A percentile compares a stretch with the other conserved stretches of the same genome.
Evolutionary conservation across 2,329 filamentous ascomycete species (phyloP).

Genomic region (Sporothrix pallida): DNA sequence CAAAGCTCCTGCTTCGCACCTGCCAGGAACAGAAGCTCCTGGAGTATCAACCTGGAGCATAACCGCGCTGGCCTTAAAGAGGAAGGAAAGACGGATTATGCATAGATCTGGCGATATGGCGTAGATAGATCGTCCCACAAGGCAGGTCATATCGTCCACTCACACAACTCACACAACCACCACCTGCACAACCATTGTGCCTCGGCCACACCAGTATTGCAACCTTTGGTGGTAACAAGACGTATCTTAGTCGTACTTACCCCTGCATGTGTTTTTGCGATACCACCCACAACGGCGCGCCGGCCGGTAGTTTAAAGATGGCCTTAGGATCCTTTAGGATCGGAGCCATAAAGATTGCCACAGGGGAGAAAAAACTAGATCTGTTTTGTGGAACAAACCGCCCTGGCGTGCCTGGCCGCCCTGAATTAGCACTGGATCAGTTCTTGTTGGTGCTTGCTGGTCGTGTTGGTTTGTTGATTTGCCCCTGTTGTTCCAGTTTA

Average conservation of each 20-base stretch:
- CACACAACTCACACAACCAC: background rate
- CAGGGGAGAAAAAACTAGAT: slow-evolving; percentile 3
- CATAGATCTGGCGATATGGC: slow-evolving; percentile 11
- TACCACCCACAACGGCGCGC: background rate
- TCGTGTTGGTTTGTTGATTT: slow-evolving; percentile 14
- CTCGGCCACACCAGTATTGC: slow-evolving; percentile 1
- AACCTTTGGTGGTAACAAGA: background rate
- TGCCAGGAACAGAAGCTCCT: slow-evolving; percentile 15
- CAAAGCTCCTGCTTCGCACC: slow-evolving; percentile 16
- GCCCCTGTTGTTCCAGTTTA: slow-evolving; percentile 1
- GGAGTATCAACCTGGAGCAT: background rate
- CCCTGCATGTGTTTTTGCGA: background rate
- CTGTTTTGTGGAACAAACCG: slow-evolving; percentile 17
- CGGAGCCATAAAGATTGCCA: background rate
- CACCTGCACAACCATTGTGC: background rate
- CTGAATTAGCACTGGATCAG: background rate
- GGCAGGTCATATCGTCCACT: background rate
- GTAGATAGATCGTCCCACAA: slow-evolving; percentile 10
- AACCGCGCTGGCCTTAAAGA: background rate
- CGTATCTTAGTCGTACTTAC: too few species aligned
- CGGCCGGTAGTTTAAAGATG: background rate
- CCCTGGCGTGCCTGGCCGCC: slow-evolving; percentile 8
- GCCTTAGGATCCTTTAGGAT: slow-evolving; percentile 1
- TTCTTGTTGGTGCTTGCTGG: too few species aligned
- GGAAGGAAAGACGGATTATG: slow-evolving; percentile 17